Conservation (phyloP, 805 yeast genomes). For the Zygotorulaspora sp. region DNA sequence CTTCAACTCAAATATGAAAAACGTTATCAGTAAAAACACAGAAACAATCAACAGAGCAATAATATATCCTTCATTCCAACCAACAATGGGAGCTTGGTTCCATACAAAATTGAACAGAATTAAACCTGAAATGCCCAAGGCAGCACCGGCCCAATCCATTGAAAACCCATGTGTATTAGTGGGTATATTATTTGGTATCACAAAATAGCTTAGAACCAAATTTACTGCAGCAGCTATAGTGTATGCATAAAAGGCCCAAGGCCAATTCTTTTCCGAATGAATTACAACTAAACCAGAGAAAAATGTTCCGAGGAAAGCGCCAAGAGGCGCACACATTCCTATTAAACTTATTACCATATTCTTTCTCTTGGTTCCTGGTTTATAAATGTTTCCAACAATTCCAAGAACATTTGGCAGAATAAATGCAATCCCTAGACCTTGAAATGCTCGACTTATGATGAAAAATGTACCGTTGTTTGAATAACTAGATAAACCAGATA, state of each 20-base stretch:
- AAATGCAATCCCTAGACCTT: conserved; percentile 59
- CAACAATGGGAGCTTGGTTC: conserved; percentile 71
- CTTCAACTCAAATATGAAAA: conserved; percentile 47
- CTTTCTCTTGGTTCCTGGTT: conserved; percentile 42
- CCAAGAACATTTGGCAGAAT: conserved; percentile 59
- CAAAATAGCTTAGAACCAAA: conserved; percentile 18
- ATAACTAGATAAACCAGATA: conserved; percentile 56
- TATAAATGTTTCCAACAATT: conserved; percentile 44
- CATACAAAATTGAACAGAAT: conserved; percentile 62
- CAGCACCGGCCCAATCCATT: conserved; percentile 53
- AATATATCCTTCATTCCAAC: conserved; percentile 60
- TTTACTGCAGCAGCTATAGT: conserved; percentile 21
- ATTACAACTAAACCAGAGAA: conserved; percentile 46
- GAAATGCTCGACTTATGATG: conserved; percentile 51
- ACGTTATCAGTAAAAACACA: conserved; percentile 39
- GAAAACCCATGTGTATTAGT: conserved; percentile 22
- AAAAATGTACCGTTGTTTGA: conserved; percentile 47
- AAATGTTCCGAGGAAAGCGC: conserved; percentile 51
- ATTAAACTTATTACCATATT: conserved; percentile 50
- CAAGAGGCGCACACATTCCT: conserved; percentile 59
- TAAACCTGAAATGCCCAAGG: conserved; percentile 54
- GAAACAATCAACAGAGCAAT: conserved; percentile 54
- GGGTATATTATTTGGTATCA: conserved; percentile 31
- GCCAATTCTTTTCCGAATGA: conserved; percentile 18
- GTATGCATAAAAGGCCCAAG: conserved; percentile 32